Conservation (phyloP, 176 grass and related monocot genomes). For the Pontederia paniculata region DNA sequence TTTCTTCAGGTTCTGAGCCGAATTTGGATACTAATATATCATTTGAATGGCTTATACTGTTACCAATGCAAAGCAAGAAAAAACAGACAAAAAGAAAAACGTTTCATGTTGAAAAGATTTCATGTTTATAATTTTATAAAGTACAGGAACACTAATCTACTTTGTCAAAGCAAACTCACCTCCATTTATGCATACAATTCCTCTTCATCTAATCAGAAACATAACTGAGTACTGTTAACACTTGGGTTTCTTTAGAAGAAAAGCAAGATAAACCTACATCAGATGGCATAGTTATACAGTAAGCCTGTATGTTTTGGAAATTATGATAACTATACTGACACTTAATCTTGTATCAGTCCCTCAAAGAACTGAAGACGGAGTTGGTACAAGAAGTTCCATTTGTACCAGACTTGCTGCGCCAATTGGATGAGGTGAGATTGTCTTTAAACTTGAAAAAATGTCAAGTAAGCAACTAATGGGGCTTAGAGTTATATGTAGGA, state of each 20-base stretch:
- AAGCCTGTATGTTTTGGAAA: background rate
- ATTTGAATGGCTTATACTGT: background rate
- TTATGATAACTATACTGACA: background rate
- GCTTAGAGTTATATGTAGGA: too few relatives aligned
- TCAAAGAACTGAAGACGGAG: conserved; percentile 5
- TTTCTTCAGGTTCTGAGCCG: conserved; percentile 3
- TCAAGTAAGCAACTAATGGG: background rate
- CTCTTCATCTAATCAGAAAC: too few relatives aligned
- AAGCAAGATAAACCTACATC: background rate
- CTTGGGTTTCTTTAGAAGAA: too few relatives aligned
- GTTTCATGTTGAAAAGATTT: too few relatives aligned
- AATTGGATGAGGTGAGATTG: background rate
- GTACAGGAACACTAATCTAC: too few relatives aligned
- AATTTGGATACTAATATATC: background rate
- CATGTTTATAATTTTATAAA: too few relatives aligned
- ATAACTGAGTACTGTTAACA: too few relatives aligned
- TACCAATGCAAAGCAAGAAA: background rate
- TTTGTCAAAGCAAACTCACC: too few relatives aligned
- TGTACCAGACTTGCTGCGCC: background rate
- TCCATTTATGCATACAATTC: too few relatives aligned
- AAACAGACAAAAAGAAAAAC: too few relatives aligned
- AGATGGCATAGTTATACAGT: background rate
- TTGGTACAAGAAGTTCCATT: conserved; percentile 1
- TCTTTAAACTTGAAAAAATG: background rate
- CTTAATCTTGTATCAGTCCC: conserved; percentile 1